Conservation (phyloP, 2,329 filamentous ascomycete genomes). For the Claviceps humidiphila region DNA sequence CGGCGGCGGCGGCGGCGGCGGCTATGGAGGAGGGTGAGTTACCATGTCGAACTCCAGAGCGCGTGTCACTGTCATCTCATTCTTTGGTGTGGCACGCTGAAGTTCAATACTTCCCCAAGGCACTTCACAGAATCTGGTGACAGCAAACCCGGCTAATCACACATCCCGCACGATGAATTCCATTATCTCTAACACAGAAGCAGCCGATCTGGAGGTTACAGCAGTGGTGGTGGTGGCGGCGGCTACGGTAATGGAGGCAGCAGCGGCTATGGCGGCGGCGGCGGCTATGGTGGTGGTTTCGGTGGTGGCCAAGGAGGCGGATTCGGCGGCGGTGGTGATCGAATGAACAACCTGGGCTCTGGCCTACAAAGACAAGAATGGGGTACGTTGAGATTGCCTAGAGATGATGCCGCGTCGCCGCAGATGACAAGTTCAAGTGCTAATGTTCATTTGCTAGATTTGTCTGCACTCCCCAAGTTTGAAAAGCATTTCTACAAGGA, state of each 20-base stretch:
- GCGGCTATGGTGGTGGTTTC: conserved; percentile 21
- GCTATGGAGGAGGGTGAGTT: conserved; percentile 26
- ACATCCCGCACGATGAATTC: background rate
- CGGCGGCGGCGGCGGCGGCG: conserved; percentile 18
- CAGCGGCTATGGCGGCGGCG: conserved; percentile 17
- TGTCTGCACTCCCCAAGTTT: conserved; percentile 76
- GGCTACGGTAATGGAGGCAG: conserved; percentile 14
- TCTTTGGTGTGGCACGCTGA: background rate
- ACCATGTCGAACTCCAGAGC: background rate
- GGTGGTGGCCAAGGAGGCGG: conserved; percentile 23
- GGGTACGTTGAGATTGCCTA: conserved; percentile 45
- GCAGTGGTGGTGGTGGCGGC: conserved; percentile 14
- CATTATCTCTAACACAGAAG: conserved; percentile 21
- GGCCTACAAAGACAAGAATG: conserved; percentile 79
- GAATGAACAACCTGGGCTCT: conserved; percentile 84
- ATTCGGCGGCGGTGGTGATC: conserved; percentile 74
- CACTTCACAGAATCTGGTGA: background rate
- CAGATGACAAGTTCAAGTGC: background rate
- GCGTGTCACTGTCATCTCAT: too few relatives aligned
- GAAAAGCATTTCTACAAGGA: conserved; percentile 99
- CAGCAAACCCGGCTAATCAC: background rate
- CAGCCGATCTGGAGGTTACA: conserved; percentile 29
- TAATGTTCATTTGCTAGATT: conserved; percentile 38
- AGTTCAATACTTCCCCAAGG: background rate
- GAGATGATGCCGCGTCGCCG: background rate